These are phyloP conservation scores for Zalerion maritima DNA, from an alignment of 495 filamentous ascomycete genomes.

Conservation along the genomic window DNA sequence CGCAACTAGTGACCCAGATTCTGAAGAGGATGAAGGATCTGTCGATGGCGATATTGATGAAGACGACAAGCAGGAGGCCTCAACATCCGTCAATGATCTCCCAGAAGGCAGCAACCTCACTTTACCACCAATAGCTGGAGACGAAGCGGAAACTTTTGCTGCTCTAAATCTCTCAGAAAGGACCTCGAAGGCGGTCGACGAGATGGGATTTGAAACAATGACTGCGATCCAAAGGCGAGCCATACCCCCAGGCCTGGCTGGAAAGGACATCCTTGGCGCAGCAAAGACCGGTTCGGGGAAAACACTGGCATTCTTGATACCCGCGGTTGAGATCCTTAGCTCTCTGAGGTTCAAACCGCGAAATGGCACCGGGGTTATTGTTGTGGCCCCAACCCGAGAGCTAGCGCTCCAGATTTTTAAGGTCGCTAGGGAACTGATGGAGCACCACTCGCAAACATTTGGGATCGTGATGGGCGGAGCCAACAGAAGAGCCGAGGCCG, in stretches of 20 bases:
- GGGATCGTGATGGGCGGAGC: slow-evolving; percentile 95
- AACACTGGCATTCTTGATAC: slow-evolving; percentile 88
- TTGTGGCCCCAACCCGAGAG: slow-evolving; percentile 80
- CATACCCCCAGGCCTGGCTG: slow-evolving; percentile 78
- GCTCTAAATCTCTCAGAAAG: slow-evolving; percentile 77
- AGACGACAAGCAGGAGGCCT: slow-evolving; percentile 12
- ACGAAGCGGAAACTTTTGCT: slow-evolving; percentile 40
- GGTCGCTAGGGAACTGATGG: slow-evolving; percentile 83
- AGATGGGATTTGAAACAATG: slow-evolving; percentile 90
- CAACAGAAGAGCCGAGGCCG: slow-evolving; percentile 79
- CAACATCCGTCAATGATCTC: slow-evolving; percentile 7
- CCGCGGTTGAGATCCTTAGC: slow-evolving; percentile 85
- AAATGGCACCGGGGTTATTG: slow-evolving; percentile 70
- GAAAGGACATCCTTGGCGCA: slow-evolving; percentile 86
- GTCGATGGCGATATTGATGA: slow-evolving; percentile 13
- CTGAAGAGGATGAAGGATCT: slow-evolving; percentile 7
- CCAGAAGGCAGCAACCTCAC: slow-evolving; percentile 8
- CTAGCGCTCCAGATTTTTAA: slow-evolving; percentile 93
- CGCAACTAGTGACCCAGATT: slow-evolving; percentile 7
- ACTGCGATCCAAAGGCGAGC: slow-evolving; percentile 85
- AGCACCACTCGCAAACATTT: slow-evolving; percentile 66
- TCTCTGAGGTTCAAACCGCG: slow-evolving; percentile 71
- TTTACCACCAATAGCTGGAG: slow-evolving; percentile 13
- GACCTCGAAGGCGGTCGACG: slow-evolving; percentile 75
- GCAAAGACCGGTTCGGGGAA: slow-evolving; percentile 97